These are phyloP conservation scores for Dujonia santamariae DNA, from an alignment of 1,139 yeast genomes.

Conservation along the genomic window DNA sequence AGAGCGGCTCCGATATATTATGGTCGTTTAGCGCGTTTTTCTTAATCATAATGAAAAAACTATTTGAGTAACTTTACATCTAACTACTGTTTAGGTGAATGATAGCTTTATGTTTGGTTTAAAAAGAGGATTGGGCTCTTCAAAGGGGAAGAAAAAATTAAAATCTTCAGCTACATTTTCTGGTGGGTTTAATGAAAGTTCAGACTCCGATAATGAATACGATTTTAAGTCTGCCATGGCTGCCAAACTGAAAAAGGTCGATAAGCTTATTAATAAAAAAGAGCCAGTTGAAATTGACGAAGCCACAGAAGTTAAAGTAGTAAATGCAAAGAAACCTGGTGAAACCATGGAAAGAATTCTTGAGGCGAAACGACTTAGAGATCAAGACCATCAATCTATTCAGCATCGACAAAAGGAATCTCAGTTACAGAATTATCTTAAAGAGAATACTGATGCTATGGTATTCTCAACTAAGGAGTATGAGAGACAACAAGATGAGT, in stretches of 20 bases:
- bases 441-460: conserved; percentile 9
- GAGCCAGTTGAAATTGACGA: too few species aligned
- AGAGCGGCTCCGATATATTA: too few species aligned
- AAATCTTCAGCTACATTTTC: too few species aligned
- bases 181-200: too few species aligned
- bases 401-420: conserved; percentile 8
- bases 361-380: conserved; percentile 10
- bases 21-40: too few species aligned
- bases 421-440: conserved; percentile 2
- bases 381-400: conserved; percentile 10
- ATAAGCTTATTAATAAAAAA: conserved; percentile 4
- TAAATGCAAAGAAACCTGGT: too few species aligned
- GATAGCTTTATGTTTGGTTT: too few species aligned
- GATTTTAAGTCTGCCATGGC: conserved; percentile 10
- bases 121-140: too few species aligned
- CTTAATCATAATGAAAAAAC: too few species aligned
- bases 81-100: too few species aligned
- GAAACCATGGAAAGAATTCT: conserved; percentile 8
- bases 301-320: conserved; percentile 4
- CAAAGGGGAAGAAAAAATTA: too few species aligned
- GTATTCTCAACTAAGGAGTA: conserved; percentile 15
- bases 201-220: conserved; percentile 9
- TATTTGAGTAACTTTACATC: too few species aligned
- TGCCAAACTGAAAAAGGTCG: conserved; percentile 9
- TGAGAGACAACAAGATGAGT: conserved; percentile 9